Conservation (phyloP, 306 rosid species). For the Rubus parviflorus region DNA sequence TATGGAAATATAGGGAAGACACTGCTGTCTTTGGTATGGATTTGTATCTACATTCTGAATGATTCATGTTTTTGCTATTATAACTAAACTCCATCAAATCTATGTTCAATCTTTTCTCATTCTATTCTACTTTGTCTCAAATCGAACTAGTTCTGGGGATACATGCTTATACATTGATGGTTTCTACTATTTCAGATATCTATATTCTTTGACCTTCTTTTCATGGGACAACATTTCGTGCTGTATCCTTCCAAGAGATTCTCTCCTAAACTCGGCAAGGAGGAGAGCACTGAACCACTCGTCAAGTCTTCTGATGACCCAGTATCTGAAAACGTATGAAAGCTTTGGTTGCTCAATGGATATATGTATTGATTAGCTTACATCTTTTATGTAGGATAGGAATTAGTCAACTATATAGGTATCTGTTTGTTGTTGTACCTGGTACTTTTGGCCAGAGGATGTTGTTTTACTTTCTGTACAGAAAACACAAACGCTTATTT, state of each 20-base stretch:
- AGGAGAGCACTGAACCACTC: conserved; percentile 47
- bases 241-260: conserved; percentile 47
- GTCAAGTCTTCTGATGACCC: conserved; percentile 29
- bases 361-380: background rate
- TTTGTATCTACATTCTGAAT: background rate
- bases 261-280: conserved; percentile 18
- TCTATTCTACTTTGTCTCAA: background rate
- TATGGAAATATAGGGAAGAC: conserved; percentile 84
- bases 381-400: background rate
- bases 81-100: background rate
- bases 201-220: conserved; percentile 69
- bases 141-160: background rate
- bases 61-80: no score
- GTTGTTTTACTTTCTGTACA: conserved; percentile 5
- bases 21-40: conserved; percentile 71
- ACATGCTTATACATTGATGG: background rate
- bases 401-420: background rate
- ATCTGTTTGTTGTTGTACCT: background rate
- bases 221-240: conserved; percentile 70
- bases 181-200: conserved; percentile 58
- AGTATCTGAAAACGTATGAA: conserved; percentile 39
- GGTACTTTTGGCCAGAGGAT: background rate
- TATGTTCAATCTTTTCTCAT: background rate
- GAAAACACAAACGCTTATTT: background rate
- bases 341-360: background rate